phyloP scores from a whole-genome alignment of 1,139 yeast species.

The Suhomyces chickasaworum region DNA sequence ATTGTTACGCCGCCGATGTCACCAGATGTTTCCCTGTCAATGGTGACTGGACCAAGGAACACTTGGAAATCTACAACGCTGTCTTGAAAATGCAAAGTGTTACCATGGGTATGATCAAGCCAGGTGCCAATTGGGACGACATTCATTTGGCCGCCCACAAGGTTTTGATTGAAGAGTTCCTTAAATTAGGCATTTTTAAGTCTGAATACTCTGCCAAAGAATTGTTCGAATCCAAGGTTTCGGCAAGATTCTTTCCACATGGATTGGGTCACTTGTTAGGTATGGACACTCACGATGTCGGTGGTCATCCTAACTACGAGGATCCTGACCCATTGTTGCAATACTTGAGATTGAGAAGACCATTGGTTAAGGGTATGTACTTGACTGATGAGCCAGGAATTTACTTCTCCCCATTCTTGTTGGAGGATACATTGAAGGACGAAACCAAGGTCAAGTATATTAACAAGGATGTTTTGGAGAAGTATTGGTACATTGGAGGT shows the following conservation, averaged over 20 bases:
- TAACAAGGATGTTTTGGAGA: conserved; percentile 63
- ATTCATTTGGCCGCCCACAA: conserved; percentile 79
- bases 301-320: conserved; percentile 80
- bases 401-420: conserved; percentile 81
- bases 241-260: conserved; percentile 88
- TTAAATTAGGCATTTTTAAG: conserved; percentile 75
- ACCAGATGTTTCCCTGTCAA: conserved; percentile 92
- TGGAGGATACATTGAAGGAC: conserved; percentile 64
- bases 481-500: conserved; percentile 89
- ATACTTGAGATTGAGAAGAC: conserved; percentile 80
- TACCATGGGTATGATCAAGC: conserved; percentile 69
- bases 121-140: conserved; percentile 86
- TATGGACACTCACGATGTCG: conserved; percentile 95
- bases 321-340: conserved; percentile 76
- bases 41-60: conserved; percentile 90
- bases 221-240: conserved; percentile 65
- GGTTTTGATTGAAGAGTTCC: conserved; percentile 70
- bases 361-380: conserved; percentile 74
- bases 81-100: conserved; percentile 81
- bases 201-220: conserved; percentile 61
- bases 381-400: conserved; percentile 95
- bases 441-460: conserved; percentile 62
- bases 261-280: conserved; percentile 94
- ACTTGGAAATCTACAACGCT: conserved; percentile 76
- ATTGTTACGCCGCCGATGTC: conserved; percentile 87